Evolutionary conservation across 75 land plant species (phyloP).

Genomic region (Chamaecyparis obtusa): DNA sequence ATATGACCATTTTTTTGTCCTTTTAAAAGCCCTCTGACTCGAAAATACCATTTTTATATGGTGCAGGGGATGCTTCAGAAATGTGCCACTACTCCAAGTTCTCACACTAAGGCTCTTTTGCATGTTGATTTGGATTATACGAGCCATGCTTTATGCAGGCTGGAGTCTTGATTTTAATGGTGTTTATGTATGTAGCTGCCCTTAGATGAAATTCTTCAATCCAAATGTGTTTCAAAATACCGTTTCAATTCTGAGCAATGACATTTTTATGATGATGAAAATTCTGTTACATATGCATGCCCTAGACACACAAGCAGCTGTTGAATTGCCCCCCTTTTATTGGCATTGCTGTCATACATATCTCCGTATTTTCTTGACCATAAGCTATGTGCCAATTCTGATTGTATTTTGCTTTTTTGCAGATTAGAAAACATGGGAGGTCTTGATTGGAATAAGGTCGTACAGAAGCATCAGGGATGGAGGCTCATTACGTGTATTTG

Average conservation of each 20-base stretch:
- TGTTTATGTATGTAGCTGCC: background rate
- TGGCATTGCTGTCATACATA: background rate
- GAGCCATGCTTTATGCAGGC: background rate
- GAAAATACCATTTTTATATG: background rate
- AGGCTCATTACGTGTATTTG: constrained; percentile 67
- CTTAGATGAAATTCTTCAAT: background rate
- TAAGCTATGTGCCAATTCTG: background rate
- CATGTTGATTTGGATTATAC: background rate
- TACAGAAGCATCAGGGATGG: constrained; percentile 59
- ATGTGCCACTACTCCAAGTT: background rate
- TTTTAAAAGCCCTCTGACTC: background rate
- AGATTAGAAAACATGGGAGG: constrained; percentile 73
- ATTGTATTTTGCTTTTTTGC: constrained; percentile 5
- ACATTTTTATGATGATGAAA: background rate
- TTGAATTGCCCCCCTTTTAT: background rate
- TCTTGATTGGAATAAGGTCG: constrained; percentile 55
- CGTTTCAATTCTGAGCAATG: background rate
- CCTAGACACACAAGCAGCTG: background rate
- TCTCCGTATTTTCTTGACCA: background rate
- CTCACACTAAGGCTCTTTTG: background rate
- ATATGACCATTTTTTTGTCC: background rate
- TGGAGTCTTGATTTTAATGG: background rate
- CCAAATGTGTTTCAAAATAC: background rate
- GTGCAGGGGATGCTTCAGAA: background rate
- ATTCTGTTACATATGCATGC: background rate